Percentiles rank a stretch among this genome's conserved stretches.
phyloP scores from a whole-genome alignment of 2,329 filamentous ascomycete genomes.

The Aspergillus alliaceus region DNA sequence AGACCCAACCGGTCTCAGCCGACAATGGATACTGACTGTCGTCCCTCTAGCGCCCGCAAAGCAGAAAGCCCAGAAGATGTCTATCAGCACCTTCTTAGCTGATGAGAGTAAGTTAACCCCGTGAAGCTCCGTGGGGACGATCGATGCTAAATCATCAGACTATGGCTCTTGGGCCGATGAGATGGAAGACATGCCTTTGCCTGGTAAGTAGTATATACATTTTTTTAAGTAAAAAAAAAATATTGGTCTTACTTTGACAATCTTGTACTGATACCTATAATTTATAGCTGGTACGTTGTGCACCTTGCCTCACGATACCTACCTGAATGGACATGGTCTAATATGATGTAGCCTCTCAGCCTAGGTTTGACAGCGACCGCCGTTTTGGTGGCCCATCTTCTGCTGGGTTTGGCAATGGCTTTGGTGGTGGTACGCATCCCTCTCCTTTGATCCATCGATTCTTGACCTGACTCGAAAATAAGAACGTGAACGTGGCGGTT shows the following conservation, averaged over 20 bases:
- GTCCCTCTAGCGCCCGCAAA: conserved; percentile 76
- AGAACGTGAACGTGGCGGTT: conserved; percentile 43
- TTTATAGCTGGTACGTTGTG: conserved; percentile 33
- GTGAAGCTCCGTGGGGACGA: conserved; percentile 13
- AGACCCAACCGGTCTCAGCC: conserved; percentile 8
- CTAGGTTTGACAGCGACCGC: conserved; percentile 51
- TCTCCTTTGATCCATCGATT: conserved; percentile 10
- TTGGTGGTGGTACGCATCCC: conserved; percentile 33
- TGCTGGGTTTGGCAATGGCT: conserved; percentile 37
- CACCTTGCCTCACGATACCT: conserved; percentile 4
- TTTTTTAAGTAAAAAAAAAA: neutral
- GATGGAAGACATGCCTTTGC: conserved; percentile 81
- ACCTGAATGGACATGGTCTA: conserved; percentile 15
- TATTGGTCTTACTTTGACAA: neutral
- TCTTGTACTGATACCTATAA: neutral
- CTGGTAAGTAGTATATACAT: conserved; percentile 60
- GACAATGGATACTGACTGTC: conserved; percentile 45
- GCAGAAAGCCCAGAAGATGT: conserved; percentile 94
- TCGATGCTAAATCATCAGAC: conserved; percentile 49
- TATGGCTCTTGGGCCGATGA: conserved; percentile 98
- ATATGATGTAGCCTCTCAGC: conserved; percentile 37
- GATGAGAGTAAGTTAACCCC: conserved; percentile 72
- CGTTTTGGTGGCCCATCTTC: conserved; percentile 47
- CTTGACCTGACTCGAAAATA: conserved; percentile 13
- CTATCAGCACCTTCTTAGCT: conserved; percentile 90